A percentile compares a stretch with the other conserved stretches of the same genome.
Conservation (phyloP, 148 eudicot species). For the Rhododendron williamsianum region DNA sequence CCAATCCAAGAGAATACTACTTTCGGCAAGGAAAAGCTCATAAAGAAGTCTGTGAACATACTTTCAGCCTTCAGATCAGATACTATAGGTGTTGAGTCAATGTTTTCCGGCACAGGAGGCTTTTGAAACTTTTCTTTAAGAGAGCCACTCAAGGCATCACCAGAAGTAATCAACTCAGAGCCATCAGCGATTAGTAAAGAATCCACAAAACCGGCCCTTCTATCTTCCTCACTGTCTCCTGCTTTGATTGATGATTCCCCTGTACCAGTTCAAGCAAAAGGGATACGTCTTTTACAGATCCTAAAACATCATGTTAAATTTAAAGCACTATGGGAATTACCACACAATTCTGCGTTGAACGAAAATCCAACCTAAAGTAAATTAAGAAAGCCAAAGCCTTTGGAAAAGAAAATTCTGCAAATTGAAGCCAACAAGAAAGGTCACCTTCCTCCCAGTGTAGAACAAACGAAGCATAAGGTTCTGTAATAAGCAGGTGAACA, state of each 20-base stretch:
- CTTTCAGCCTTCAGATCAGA: constrained; percentile 38
- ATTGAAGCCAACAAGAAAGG: not conserved
- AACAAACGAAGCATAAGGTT: constrained; percentile 74
- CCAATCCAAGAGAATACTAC: not conserved
- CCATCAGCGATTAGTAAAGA: constrained; percentile 44
- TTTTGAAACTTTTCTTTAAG: constrained; percentile 28
- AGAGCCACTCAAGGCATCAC: constrained; percentile 20
- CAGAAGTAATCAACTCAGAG: constrained; percentile 23
- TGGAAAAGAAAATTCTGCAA: not conserved
- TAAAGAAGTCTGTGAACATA: constrained; percentile 26
- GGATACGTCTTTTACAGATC: not conserved
- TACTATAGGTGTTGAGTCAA: constrained; percentile 16
- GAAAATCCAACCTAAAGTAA: not conserved
- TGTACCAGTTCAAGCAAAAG: constrained; percentile 23
- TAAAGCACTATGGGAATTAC: not conserved
- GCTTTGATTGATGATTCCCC: constrained; percentile 46
- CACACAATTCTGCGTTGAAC: not conserved
- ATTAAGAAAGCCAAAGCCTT: not conserved
- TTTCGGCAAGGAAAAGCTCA: constrained; percentile 1
- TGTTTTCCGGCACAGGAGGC: constrained; percentile 20
- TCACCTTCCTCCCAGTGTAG: constrained; percentile 83
- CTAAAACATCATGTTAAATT: not conserved
- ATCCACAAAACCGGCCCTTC: constrained; percentile 75
- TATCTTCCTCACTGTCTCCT: constrained; percentile 46
- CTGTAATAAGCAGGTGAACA: constrained; percentile 55